Base-by-base conservation (phyloP, 2,329 filamentous ascomycete genomes). In the Hymenoscyphus salicellus region DNA sequence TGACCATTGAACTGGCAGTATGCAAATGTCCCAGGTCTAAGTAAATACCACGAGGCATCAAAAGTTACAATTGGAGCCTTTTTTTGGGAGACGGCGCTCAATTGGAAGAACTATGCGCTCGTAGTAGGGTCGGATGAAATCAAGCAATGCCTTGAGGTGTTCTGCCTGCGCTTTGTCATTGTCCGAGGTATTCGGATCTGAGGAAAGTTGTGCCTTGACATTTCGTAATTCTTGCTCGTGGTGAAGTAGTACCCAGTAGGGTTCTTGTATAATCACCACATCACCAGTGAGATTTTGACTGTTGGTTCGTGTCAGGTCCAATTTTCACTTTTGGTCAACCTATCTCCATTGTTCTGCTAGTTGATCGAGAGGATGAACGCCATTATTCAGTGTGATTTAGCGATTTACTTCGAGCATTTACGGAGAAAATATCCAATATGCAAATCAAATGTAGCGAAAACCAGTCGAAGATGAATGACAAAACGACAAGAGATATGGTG, bases 271-370 rank as follows among this genome's bases (percentile, higher is more conserved):
- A 55, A 55, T 55, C 2, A 55, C 49, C 14, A 55, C 23, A 30
- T 55, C 49, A 26, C 49, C 49, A 55, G 49, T 23, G 16, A 55
- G 49, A 20, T 55, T 55, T 30, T 55, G 49, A 55, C 49, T 55
- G 49, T 30, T n/a, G 14, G 16, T n/a, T 28, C 1, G 26, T 26
- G 23, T 26, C 23, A 55, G 20, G 20, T 10, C 14, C 16, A n/a
- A 43, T 16, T 38, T 38, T 7, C 8, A 11, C 16, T 11, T 43
- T 43, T 6, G n/a, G 41, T n/a, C 38, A 41, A 16, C 11, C 38
- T 17, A 10, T 41, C 41, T 43, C 6, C 14, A 43, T 43, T 43
- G 17, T 16, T 43, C 16, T 20, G 16, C 28, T 43, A 17, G 41
- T n/a, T 6, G n/a, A 17, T n/a, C 3, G 41, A 43, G 14, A 43